Evolutionary conservation across 176 grass and related monocot genomes (phyloP).

Genomic region (Hsuehochloa calcarea): DNA sequence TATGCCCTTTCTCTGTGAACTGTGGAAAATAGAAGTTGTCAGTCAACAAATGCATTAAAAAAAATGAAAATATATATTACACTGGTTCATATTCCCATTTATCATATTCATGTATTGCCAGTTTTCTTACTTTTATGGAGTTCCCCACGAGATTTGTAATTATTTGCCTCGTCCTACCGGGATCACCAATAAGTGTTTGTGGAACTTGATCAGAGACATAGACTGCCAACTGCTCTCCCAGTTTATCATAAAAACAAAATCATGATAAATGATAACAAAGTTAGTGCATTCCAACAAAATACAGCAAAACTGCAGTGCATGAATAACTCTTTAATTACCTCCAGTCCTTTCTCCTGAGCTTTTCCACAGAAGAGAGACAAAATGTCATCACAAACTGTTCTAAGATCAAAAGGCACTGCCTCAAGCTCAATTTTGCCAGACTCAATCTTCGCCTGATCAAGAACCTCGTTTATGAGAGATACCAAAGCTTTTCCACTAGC

Average conservation of each 20-base stretch:
- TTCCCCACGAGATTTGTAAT: slow-evolving; percentile 98
- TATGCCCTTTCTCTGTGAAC: slow-evolving; percentile 95
- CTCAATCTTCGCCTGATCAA: slow-evolving; percentile 99
- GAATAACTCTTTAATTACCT: slow-evolving; percentile 56
- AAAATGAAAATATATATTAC: neutral
- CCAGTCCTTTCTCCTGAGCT: slow-evolving; percentile 91
- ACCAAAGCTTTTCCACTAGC: slow-evolving; percentile 93
- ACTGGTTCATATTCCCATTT: slow-evolving; percentile 10
- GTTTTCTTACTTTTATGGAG: slow-evolving; percentile 83
- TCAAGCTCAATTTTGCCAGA: slow-evolving; percentile 98
- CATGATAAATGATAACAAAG: slow-evolving; percentile 17
- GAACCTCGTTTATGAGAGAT: slow-evolving; percentile 94
- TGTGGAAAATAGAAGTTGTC: slow-evolving; percentile 43
- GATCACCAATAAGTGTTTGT: slow-evolving; percentile 78
- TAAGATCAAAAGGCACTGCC: slow-evolving; percentile 76
- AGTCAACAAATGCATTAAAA: slow-evolving; percentile 18
- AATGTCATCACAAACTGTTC: slow-evolving; percentile 81
- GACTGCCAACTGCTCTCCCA: slow-evolving; percentile 61
- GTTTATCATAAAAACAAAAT: neutral
- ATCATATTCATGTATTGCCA: neutral
- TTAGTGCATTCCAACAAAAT: slow-evolving; percentile 33
- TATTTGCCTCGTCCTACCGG: slow-evolving; percentile 87
- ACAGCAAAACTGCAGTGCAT: slow-evolving; percentile 4
- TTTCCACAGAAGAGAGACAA: slow-evolving; percentile 95
- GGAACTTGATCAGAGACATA: slow-evolving; percentile 95